Conservation (phyloP, 1,284 basidiomycete genomes). For the Gymnopus androsaceus region DNA sequence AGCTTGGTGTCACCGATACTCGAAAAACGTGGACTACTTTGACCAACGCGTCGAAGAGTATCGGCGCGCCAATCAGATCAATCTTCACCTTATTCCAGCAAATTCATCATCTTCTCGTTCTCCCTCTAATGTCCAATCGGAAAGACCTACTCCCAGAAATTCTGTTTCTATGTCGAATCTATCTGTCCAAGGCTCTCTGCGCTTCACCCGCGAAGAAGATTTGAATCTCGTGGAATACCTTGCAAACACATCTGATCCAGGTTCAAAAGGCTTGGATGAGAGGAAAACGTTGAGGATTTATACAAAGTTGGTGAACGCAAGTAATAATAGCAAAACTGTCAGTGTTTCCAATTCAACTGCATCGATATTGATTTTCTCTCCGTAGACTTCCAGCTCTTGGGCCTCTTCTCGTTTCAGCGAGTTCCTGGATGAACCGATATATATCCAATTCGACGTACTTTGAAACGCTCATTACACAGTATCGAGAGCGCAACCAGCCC, state of each 20-base stretch:
- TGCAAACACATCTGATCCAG: not conserved
- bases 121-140: too few relatives aligned
- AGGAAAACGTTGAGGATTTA: not conserved
- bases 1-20: slow-evolving; percentile 5
- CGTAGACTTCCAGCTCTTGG: not conserved
- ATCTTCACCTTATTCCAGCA: not conserved
- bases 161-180: not conserved
- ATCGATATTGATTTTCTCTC: not conserved
- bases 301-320: not conserved
- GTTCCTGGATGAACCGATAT: not conserved
- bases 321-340: not conserved
- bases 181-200: not conserved
- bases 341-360: not conserved
- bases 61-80: not conserved
- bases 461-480: not conserved
- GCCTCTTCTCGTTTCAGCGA: not conserved
- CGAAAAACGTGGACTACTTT: not conserved
- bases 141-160: not conserved
- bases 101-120: not conserved
- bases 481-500: not conserved
- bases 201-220: not conserved
- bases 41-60: not conserved
- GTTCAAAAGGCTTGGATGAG: not conserved
- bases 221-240: not conserved
- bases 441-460: not conserved